A percentile compares a stretch with the other conserved stretches of the same genome.
Conservation (phyloP, 106 monocot species). For the Acorus gramineus region DNA sequence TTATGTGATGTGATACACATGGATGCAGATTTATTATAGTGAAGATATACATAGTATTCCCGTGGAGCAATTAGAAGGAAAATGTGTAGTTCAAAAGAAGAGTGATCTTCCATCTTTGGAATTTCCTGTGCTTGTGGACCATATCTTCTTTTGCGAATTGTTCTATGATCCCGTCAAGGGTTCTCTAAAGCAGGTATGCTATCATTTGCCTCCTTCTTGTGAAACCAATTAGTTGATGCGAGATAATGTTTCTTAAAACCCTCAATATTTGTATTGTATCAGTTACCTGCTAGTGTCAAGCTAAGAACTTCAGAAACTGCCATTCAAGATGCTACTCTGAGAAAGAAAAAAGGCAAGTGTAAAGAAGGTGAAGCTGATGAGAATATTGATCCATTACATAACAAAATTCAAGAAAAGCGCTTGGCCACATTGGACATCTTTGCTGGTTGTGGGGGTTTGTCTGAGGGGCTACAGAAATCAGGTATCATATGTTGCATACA, state of each 20-base stretch:
- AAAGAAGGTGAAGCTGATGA: conserved; percentile 27
- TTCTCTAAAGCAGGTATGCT: conserved; percentile 74
- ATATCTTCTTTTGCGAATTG: conserved; percentile 85
- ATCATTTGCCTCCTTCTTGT: background rate
- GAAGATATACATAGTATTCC: conserved; percentile 51
- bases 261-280: conserved; percentile 9
- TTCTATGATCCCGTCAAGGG: conserved; percentile 61
- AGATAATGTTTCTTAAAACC: conserved; percentile 1
- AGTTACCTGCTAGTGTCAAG: conserved; percentile 72
- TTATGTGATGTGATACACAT: background rate
- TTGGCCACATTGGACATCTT: conserved; percentile 92
- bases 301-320: conserved; percentile 20
- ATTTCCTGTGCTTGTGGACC: conserved; percentile 50
- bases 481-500: conserved; percentile 26
- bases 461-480: conserved; percentile 82
- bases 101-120: conserved; percentile 46
- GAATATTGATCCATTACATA: conserved; percentile 18
- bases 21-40: conserved; percentile 72
- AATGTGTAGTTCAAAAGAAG: conserved; percentile 71
- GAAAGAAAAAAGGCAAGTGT: conserved; percentile 82
- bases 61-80: conserved; percentile 70
- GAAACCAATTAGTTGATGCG: background rate
- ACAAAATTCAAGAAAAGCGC: conserved; percentile 31
- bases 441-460: conserved; percentile 99
- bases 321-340: conserved; percentile 13